Evolutionary conservation across 2,329 filamentous ascomycete genomes (phyloP), one percentile per base, ranked within the genome.

Genomic region (Ascochyta koolunga): DNA sequence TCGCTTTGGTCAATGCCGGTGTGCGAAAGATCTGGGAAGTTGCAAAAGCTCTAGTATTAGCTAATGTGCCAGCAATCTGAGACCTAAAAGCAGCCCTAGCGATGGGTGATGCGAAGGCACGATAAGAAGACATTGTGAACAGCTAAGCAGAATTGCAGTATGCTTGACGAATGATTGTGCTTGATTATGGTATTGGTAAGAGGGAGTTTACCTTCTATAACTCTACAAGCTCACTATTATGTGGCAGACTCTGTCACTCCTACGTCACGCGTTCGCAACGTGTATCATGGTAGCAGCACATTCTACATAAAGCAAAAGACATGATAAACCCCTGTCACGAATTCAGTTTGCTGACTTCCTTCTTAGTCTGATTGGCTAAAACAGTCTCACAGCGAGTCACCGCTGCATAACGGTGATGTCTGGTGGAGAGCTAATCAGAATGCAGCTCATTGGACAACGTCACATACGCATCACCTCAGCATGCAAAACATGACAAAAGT

Each of bases 1-100:
- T 78, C 4, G 66, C 63, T 19, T 79, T 75, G 21, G 72, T 71
- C 47, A 72, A 60, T n/a, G 60, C 54, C 7, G 51, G 50, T 24
- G 24, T 22, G 13, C 15, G n/a, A 6, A 44, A 3, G 13, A 25
- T 29, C 19, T 15, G 24, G 32, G 55, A 49, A 2, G 32, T 40
- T 13, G 45, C 54, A n/a, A 52, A 47, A 6, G 48, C 40, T 8
- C 31, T 56, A 35, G 11, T 36, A 15, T 27, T 50, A 13, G 25
- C 36, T 9, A 36, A 21, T 13, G 25, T 16, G 2, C 45, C 31
- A 32, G 25, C 41, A 32, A 35, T 19, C 31, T 50, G 36, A 19
- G 41, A 37, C 27, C 24, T 41, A 5, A 41, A 37, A 13, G 48
- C 53, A n/a, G 41, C 57, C 44, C 50, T 55, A 15, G 53, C 39